phyloP scores from a whole-genome alignment of 1,284 basidiomycete genomes.

The Erythrobasidium hasegawianum region DNA sequence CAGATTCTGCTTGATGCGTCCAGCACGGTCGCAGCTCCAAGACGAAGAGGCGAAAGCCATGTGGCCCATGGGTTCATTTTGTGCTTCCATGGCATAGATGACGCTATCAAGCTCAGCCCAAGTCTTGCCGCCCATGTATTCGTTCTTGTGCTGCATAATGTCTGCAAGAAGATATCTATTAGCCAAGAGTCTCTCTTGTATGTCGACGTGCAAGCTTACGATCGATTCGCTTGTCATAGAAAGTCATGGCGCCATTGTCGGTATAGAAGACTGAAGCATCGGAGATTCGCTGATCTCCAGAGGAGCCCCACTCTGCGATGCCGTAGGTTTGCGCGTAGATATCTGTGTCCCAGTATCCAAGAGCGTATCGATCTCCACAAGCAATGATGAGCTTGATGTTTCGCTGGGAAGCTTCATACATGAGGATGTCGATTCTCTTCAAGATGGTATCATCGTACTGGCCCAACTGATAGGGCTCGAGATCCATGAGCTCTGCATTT shows the following conservation, averaged over 20 bases:
- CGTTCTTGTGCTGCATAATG: conserved; percentile 51
- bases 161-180: conserved; percentile 30
- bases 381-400: conserved; percentile 52
- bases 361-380: conserved; percentile 46
- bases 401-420: conserved; percentile 49
- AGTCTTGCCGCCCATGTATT: conserved; percentile 49
- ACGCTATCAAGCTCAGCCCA: conserved; percentile 54
- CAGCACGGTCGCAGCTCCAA: conserved; percentile 52
- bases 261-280: conserved; percentile 43
- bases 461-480: conserved; percentile 50
- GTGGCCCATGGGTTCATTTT: conserved; percentile 53
- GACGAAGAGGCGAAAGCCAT: conserved; percentile 43
- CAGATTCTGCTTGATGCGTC: conserved; percentile 49
- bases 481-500: conserved; percentile 41
- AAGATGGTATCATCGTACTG: conserved; percentile 52
- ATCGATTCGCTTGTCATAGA: conserved; percentile 46
- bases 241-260: conserved; percentile 37
- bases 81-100: conserved; percentile 54
- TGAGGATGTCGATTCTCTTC: conserved; percentile 51
- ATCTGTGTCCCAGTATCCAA: conserved; percentile 46
- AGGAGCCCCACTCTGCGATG: conserved; percentile 40
- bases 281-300: conserved; percentile 39
- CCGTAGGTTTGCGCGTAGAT: conserved; percentile 41
- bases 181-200: too few relatives aligned
- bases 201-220: too few relatives aligned